Base-by-base conservation (phyloP, 2,329 filamentous ascomycete species). In the Falciphora oryzae region DNA sequence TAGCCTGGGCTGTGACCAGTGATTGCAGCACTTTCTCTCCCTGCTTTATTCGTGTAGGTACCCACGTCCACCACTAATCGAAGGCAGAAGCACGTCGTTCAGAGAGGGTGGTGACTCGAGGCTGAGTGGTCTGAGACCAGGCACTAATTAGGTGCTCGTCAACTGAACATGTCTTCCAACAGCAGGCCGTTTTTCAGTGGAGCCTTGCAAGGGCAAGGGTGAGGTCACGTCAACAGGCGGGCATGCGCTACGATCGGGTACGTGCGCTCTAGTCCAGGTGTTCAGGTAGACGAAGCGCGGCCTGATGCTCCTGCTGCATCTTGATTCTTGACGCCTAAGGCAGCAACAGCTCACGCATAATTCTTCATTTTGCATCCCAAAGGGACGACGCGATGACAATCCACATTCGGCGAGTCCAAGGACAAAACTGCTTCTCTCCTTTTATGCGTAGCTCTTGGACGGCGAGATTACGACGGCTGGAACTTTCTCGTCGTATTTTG, bases 341-440 rank as follows among this genome's bases (percentile, higher is more conserved):
- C 60, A 65, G 53, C 64, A 22, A 64, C 25, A 32, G 14, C n/a
- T 14, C n/a, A 53, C 65, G 65, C 65, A 63, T 63, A 65, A 63
- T 59, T 58, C 60, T 59, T 59, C 65, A 65, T 62, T 65, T 65
- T 65, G 62, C 62, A 64, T 28, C 62, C 50, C 27, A 57, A 63
- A 44, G 44, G 35, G 59, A 35, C 32, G 16, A 44, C 61, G 44
- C 44, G 44, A 53, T 53, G 6, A 53, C 44, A 53, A 53, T 25
- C 44, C 44, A 53, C 44, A 8, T 8, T 10, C 44, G 44, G n/a
- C 44, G 7, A n/a, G 44, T n/a, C 44, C 7, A 53, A 22, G 14
- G 44, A 53, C 44, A 53, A 53, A n/a, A n/a, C 8, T 10, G 44
- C 18, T 53, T 25, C 14, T 53, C 44, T 53, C 8, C 6, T 53